phyloP scores from a whole-genome alignment of 345 rosid species.

The Triadica sebifera region DNA sequence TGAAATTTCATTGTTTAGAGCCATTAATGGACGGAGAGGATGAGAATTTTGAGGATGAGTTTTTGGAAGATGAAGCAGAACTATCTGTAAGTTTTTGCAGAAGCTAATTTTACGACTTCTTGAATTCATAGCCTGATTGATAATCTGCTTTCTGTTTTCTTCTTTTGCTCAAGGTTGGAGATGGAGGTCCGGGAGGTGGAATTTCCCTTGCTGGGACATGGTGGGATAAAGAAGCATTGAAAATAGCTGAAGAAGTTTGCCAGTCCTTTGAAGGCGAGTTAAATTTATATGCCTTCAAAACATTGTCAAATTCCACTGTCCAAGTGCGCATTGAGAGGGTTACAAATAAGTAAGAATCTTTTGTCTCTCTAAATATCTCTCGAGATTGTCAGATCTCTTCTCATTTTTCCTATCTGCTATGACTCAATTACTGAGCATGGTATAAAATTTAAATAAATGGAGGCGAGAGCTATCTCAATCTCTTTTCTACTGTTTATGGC shows the following conservation, averaged over 20 bases:
- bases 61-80: constrained; percentile 48
- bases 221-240: constrained; percentile 85
- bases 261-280: constrained; percentile 63
- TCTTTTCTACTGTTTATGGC: background rate
- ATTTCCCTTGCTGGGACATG: constrained; percentile 70
- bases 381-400: background rate
- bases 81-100: constrained; percentile 49
- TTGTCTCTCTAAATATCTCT: too few relatives aligned
- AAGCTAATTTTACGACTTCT: background rate
- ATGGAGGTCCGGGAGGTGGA: constrained; percentile 90
- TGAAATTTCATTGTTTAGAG: constrained; percentile 36
- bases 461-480: background rate
- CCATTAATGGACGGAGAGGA: constrained; percentile 35
- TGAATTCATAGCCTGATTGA: constrained; percentile 11
- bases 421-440: background rate
- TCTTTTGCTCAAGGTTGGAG: constrained; percentile 54
- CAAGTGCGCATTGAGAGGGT: constrained; percentile 83
- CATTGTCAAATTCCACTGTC: constrained; percentile 55
- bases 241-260: constrained; percentile 57
- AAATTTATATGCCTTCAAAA: constrained; percentile 76
- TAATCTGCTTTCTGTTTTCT: constrained; percentile 5
- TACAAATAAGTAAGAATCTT: constrained; percentile 53
- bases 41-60: constrained; percentile 46
- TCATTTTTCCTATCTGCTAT: background rate
- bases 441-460: background rate